Conservation (phyloP, 495 filamentous ascomycete species). For the Neurospora cerealis region DNA sequence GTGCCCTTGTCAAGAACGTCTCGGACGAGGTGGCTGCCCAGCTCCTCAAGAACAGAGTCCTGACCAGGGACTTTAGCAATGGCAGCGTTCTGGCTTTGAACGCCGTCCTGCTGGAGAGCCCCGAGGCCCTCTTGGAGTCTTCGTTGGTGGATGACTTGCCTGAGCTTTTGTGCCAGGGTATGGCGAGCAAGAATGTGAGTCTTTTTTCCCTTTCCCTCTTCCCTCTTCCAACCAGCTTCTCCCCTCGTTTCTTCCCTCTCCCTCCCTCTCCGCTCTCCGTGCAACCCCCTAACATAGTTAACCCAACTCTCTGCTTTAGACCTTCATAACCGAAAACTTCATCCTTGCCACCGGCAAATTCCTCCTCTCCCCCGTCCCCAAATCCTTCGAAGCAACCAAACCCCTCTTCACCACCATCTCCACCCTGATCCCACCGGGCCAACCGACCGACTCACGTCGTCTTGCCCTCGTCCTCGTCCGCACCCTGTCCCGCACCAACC, state of each 20-base stretch:
- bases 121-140: constrained; percentile 52
- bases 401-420: constrained; percentile 69
- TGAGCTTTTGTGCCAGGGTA: constrained; percentile 68
- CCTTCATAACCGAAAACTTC: constrained; percentile 78
- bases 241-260: background rate
- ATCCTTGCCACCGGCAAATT: constrained; percentile 95
- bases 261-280: background rate
- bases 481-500: constrained; percentile 65
- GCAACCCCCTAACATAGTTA: background rate
- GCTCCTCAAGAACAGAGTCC: constrained; percentile 73
- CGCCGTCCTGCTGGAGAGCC: constrained; percentile 71
- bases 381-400: constrained; percentile 61
- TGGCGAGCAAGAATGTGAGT: constrained; percentile 61
- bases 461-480: constrained; percentile 83
- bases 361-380: constrained; percentile 55
- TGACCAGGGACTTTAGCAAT: constrained; percentile 57
- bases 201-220: background rate
- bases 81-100: constrained; percentile 74
- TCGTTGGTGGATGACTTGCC: constrained; percentile 60
- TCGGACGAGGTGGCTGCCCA: constrained; percentile 51
- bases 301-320: constrained; percentile 26
- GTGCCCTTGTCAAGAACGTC: constrained; percentile 77
- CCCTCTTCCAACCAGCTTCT: background rate
- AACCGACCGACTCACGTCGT: constrained; percentile 70
- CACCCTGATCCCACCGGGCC: constrained; percentile 62